Percentiles rank a stretch among this genome's conserved stretches.
Conservation (phyloP, 2,329 filamentous ascomycete genomes). For the Colletotrichum spinosum region DNA sequence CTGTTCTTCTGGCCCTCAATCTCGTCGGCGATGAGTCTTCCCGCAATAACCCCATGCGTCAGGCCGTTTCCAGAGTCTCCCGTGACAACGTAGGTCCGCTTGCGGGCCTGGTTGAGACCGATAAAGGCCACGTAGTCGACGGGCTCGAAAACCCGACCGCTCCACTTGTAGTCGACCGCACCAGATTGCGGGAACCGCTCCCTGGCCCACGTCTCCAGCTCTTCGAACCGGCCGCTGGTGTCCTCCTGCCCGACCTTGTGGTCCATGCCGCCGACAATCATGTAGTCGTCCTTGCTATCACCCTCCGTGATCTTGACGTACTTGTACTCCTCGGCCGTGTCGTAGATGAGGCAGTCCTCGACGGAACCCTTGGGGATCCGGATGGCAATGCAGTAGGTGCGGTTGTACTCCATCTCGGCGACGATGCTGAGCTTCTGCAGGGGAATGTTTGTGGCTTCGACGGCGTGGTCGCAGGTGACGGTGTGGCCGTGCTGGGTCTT, state of each 20-base stretch:
- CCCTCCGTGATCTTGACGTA: conserved; percentile 65
- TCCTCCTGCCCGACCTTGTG: conserved; percentile 68
- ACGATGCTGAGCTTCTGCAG: conserved; percentile 66
- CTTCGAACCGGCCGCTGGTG: conserved; percentile 56
- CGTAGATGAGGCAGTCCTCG: conserved; percentile 67
- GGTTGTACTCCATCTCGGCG: conserved; percentile 63
- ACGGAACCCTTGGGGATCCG: conserved; percentile 62
- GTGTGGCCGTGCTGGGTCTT: conserved; percentile 58
- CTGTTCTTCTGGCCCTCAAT: conserved; percentile 61
- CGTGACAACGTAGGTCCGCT: conserved; percentile 65
- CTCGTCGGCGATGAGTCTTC: conserved; percentile 63
- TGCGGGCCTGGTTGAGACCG: conserved; percentile 63
- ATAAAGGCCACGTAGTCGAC: conserved; percentile 67
- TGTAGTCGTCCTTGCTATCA: conserved; percentile 64
- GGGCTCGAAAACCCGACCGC: conserved; percentile 67
- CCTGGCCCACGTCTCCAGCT: conserved; percentile 65
- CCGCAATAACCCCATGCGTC: conserved; percentile 66
- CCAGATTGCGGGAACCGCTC: conserved; percentile 63
- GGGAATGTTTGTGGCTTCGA: conserved; percentile 67
- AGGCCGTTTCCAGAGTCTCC: conserved; percentile 69
- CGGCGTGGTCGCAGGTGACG: conserved; percentile 59
- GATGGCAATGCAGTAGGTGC: conserved; percentile 68
- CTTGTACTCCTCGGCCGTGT: conserved; percentile 65
- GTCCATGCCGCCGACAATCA: conserved; percentile 67
- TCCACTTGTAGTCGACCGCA: conserved; percentile 66